These are phyloP conservation scores for Penstemon eatonii DNA, from an alignment of 257 asterid species.

Conservation along the genomic window DNA sequence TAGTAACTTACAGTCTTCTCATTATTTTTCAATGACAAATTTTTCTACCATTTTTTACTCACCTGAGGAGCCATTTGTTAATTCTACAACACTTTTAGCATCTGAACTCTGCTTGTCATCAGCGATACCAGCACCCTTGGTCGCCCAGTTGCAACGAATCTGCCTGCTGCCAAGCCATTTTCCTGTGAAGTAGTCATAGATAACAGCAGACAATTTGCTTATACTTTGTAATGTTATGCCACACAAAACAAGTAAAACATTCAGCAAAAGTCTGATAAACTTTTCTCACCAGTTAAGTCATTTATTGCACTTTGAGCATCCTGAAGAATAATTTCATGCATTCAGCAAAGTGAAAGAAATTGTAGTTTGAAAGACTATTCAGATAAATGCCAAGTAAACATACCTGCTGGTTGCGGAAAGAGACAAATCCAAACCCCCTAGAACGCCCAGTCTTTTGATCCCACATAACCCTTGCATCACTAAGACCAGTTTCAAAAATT, in stretches of 20 bases:
- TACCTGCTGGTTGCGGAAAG: constrained; percentile 93
- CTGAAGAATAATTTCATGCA: constrained; percentile 40
- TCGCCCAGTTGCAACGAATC: constrained; percentile 96
- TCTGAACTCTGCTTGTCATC: constrained; percentile 80
- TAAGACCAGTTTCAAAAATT: constrained; percentile 33
- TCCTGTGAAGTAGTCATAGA: constrained; percentile 45
- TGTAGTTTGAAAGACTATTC: constrained; percentile 16
- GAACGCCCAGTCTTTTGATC: constrained; percentile 96
- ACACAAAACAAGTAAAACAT: constrained; percentile 2
- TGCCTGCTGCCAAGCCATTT: constrained; percentile 97
- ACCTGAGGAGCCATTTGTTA: constrained; percentile 79
- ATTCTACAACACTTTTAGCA: constrained; percentile 77
- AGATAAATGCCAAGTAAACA: constrained; percentile 17
- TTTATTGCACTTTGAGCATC: constrained; percentile 95
- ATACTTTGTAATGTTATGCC: constrained; percentile 1
- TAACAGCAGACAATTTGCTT: background rate
- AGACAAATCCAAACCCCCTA: constrained; percentile 94
- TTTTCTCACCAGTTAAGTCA: constrained; percentile 70
- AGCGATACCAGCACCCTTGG: constrained; percentile 74
- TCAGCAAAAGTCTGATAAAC: background rate
- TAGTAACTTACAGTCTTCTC: background rate
- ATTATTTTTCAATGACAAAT: background rate
- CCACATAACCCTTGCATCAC: constrained; percentile 98
- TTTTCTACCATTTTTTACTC: constrained; percentile 22
- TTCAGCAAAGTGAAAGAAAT: constrained; percentile 6